Conservation (phyloP, 768 basidiomycete species). For the Termitomyces heimii region DNA sequence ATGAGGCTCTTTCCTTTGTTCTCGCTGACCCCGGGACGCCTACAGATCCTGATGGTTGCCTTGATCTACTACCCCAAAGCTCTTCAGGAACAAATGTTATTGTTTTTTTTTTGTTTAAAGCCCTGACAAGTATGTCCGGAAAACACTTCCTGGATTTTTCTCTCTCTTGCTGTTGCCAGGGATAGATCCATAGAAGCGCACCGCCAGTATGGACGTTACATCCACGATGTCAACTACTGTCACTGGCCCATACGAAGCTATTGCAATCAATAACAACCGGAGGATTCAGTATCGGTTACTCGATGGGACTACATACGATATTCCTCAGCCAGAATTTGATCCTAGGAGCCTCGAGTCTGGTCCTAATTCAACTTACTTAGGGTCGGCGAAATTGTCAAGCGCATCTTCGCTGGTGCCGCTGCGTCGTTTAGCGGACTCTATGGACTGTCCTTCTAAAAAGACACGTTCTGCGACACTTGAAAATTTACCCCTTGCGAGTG, state of each 20-base stretch:
- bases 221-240: background rate
- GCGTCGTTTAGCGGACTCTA: conserved; percentile 1
- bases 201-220: background rate
- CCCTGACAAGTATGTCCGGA: background rate
- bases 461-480: conserved; percentile 2
- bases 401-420: background rate
- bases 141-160: background rate
- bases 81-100: background rate
- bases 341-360: background rate
- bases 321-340: conserved; percentile 9
- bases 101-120: background rate
- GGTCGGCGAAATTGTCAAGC: background rate
- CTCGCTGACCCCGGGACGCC: background rate
- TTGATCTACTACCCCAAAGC: conserved; percentile 2
- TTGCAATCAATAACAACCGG: conserved; percentile 1
- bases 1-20: background rate
- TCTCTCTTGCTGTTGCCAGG: background rate
- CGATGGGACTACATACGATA: conserved; percentile 6
- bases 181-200: background rate
- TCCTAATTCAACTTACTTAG: background rate
- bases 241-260: background rate
- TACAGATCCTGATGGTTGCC: background rate
- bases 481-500: conserved; percentile 22
- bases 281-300: conserved; percentile 7
- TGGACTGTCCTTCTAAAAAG: conserved; percentile 5